Evolutionary conservation across 2,329 filamentous ascomycete genomes (phyloP), one percentile per base, ranked within the genome.

Genomic region (Neofusicoccum parvum): DNA sequence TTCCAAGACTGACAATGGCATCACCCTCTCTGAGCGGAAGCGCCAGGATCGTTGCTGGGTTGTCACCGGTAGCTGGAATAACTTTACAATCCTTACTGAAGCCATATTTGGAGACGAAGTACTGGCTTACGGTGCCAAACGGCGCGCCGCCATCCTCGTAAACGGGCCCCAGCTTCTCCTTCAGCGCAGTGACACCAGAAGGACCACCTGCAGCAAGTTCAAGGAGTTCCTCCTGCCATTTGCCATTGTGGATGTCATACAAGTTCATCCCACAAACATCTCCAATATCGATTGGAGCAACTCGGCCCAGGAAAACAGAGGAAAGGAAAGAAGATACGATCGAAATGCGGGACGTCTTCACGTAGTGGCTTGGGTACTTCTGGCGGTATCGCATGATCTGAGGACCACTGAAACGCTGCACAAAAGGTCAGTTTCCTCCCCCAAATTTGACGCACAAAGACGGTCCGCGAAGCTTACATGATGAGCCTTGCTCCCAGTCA

Each of bases 231-330:
- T 93, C 87, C 69, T 90, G 88, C 88, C 92, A 98, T 20, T 79
- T 76, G 69, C 91, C 88, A 20, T 85, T 83, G 68, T 88, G 82
- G 69, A 98, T 93, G 73, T 98, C 92, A 92, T 93, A 98, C 6
- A 99, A 83, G 76, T 98, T 97, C 90, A 97, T 97, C 63, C 95
- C 95, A 73, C 93, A 96, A 27, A 94, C 94, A 79, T 99, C 95
- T 73, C 91, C 90, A 71, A 97, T 94, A 76, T 99, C 95, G 70
- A 97, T 90, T 0, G 94, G 92, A 0, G 95, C 94, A 68, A 97
- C 85, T 69, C 84, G 82, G 64, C 95, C 95, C 14, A 97, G 85
- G 76, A 99, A 91, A 15, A 98, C 78, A 0, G 94, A 97, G 2
- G 94, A 94, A 60, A 98, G 85, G 83, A 97, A 99, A 0, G 94